Conservation (phyloP, 129 eudicot species). For the sunflower (Helianthus annuus) region HanXRQr2.0-SUNRISE NC_035445.2:86490057-86490556, state of each 20-base stretch:
- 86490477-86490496: too few relatives aligned
- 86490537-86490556: too few relatives aligned
- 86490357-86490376: too few relatives aligned
- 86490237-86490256: not conserved
- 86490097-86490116: not conserved
- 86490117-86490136: not conserved
- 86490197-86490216: not conserved
- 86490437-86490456: too few relatives aligned
- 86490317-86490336: not conserved
- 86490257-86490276: conserved; percentile 1
- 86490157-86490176: not conserved
- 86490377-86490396: too few relatives aligned
- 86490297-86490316: not conserved
- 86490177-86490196: not conserved
- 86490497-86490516: too few relatives aligned
- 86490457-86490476: too few relatives aligned
- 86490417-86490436: too few relatives aligned
- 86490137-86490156: not conserved
- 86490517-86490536: too few relatives aligned
- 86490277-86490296: not conserved
- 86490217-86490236: not conserved
- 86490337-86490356: too few relatives aligned
- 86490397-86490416: too few relatives aligned
- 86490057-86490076: not conserved
- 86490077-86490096: not conserved